A percentile compares a stretch with the other conserved stretches of the same genome.
These are phyloP conservation scores for Colletotrichum sublineola DNA, from an alignment of 2,329 filamentous ascomycete genomes.

Conservation along the genomic window DNA sequence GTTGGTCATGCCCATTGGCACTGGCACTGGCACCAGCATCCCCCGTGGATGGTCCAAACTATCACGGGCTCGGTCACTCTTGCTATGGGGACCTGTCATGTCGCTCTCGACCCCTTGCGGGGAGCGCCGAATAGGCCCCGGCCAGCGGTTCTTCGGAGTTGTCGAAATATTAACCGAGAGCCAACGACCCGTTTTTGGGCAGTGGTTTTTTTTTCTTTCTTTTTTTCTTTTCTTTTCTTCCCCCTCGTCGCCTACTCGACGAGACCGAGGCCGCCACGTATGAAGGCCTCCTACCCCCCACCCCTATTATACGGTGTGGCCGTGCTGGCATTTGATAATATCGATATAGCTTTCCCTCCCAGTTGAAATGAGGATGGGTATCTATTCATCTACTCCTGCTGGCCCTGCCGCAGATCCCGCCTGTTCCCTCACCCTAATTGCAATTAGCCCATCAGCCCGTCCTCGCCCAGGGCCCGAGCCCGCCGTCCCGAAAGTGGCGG, in stretches of 20 bases:
- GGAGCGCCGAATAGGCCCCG: conserved; percentile 8
- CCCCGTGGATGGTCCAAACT: conserved; percentile 26
- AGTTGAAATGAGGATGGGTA: conserved; percentile 16
- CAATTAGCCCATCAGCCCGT: background rate
- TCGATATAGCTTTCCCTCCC: conserved; percentile 4
- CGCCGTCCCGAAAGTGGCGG: conserved; percentile 14
- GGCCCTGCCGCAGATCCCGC: conserved; percentile 29
- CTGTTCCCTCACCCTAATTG: conserved; percentile 14
- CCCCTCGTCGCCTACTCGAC: conserved; percentile 17
- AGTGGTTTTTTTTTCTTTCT: background rate
- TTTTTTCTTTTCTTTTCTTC: background rate
- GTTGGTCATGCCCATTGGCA: background rate
- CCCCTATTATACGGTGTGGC: background rate
- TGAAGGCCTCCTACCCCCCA: background rate
- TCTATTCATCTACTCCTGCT: conserved; percentile 9
- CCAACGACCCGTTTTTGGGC: conserved; percentile 10
- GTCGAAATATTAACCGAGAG: background rate
- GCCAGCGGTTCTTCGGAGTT: conserved; percentile 3
- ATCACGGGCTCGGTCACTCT: conserved; percentile 21
- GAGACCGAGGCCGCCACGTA: background rate
- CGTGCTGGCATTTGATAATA: conserved; percentile 12
- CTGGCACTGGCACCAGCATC: conserved; percentile 12
- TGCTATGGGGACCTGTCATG: conserved; percentile 17
- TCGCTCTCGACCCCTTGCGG: conserved; percentile 16
- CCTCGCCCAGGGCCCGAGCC: conserved; percentile 22